These are phyloP conservation scores for Microcera coccophila DNA, from an alignment of 2,329 filamentous ascomycete species.

Conservation along the genomic window DNA sequence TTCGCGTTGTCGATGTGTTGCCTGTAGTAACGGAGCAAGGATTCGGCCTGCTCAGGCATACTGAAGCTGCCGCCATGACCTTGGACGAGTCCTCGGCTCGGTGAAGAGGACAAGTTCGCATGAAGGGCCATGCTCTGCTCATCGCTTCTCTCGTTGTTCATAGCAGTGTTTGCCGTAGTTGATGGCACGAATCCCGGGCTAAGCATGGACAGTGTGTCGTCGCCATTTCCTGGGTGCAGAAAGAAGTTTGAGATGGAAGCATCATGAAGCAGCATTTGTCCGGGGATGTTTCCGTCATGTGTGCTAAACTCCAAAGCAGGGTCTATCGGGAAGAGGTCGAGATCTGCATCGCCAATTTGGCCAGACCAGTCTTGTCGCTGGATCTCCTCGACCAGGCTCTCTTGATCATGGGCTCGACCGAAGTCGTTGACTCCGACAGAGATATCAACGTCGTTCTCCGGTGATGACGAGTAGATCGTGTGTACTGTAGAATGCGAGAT, in stretches of 20 bases:
- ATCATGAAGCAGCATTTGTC: conserved; percentile 12
- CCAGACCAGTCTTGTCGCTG: conserved; percentile 19
- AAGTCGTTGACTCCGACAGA: conserved; percentile 7
- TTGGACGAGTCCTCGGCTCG: conserved; percentile 1
- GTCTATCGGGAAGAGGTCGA: conserved; percentile 22
- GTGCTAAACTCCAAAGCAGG: conserved; percentile 5
- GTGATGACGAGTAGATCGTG: conserved; percentile 5
- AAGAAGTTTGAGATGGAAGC: conserved; percentile 12
- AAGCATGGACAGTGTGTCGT: conserved; percentile 20
- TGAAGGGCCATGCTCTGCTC: background rate
- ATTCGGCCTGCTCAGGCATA: conserved; percentile 22
- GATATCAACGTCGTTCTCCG: conserved; percentile 8
- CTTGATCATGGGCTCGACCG: conserved; percentile 13
- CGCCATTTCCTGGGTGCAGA: conserved; percentile 18
- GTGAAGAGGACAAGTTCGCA: background rate
- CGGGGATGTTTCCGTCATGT: conserved; percentile 2
- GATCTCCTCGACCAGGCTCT: conserved; percentile 21
- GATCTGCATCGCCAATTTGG: conserved; percentile 14
- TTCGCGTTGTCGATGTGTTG: conserved; percentile 26
- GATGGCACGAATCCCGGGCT: conserved; percentile 21
- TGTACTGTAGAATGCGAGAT: background rate
- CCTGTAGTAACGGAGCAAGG: conserved; percentile 29
- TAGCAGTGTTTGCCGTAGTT: conserved; percentile 13
- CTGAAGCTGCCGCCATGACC: background rate
- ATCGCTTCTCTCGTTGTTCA: background rate